These are phyloP conservation scores for Wallacemonas collosoma DNA, from an alignment of 208 protist genomes.

Conservation along the genomic window DNA sequence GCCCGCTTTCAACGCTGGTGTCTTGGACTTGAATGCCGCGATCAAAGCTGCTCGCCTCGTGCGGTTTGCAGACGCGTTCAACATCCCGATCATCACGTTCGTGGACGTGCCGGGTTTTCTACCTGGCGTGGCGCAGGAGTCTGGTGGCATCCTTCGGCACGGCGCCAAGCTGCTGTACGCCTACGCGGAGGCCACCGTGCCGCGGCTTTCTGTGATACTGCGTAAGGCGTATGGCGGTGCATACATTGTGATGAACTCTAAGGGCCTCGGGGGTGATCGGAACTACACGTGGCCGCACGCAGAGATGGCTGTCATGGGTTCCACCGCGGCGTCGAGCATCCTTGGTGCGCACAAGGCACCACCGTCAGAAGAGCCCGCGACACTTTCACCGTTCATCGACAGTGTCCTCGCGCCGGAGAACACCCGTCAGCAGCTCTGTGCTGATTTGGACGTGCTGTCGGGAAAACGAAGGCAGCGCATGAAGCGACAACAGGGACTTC, in stretches of 20 bases:
- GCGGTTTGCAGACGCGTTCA: constrained; percentile 97
- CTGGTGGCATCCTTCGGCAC: constrained; percentile 96
- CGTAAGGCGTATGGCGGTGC: constrained; percentile 97
- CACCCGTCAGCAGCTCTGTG: constrained; percentile 88
- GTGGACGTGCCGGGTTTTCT: constrained; percentile 98
- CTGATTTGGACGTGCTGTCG: constrained; percentile 92
- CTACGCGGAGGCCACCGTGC: constrained; percentile 97
- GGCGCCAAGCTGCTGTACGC: constrained; percentile 98
- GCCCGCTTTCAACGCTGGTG: constrained; percentile 91
- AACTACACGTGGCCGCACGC: constrained; percentile 96
- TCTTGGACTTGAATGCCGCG: constrained; percentile 92
- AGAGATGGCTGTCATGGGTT: constrained; percentile 97
- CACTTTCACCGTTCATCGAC: constrained; percentile 89
- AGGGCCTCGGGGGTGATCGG: constrained; percentile 93
- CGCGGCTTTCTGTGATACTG: constrained; percentile 96
- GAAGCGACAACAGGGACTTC: constrained; percentile 53
- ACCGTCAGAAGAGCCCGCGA: constrained; percentile 17
- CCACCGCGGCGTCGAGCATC: constrained; percentile 13
- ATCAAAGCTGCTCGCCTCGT: constrained; percentile 95
- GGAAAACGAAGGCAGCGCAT: neutral
- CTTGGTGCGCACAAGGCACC: neutral
- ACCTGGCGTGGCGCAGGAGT: constrained; percentile 90
- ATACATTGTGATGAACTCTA: constrained; percentile 96
- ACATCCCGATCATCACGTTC: constrained; percentile 97
- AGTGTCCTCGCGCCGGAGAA: constrained; percentile 91